Conservation (phyloP, 345 rosid species). For the Odontarrhena argentea region DNA sequence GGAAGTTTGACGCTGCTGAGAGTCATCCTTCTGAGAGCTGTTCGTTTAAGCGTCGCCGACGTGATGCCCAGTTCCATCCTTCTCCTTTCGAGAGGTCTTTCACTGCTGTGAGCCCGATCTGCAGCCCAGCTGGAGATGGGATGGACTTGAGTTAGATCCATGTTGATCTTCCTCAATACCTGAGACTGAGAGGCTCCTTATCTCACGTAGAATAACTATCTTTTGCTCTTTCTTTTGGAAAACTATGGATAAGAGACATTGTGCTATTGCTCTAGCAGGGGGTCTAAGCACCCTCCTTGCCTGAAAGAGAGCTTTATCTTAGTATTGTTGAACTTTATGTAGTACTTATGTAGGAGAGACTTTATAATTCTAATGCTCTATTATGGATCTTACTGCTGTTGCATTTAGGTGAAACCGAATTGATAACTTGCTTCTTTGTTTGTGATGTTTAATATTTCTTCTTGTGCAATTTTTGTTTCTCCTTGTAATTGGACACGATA, state of each 20-base stretch:
- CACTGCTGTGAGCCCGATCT: slow-evolving; percentile 83
- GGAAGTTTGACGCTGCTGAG: slow-evolving; percentile 88
- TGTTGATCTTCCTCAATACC: slow-evolving; percentile 21
- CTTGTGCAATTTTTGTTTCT: slow-evolving; percentile 11
- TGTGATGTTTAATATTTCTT: slow-evolving; percentile 30
- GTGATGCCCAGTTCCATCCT: slow-evolving; percentile 68
- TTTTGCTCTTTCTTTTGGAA: slow-evolving; percentile 44
- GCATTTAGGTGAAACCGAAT: slow-evolving; percentile 35
- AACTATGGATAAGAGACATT: slow-evolving; percentile 51
- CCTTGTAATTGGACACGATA: slow-evolving; percentile 9
- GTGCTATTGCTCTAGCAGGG: slow-evolving; percentile 51
- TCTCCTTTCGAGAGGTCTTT: slow-evolving; percentile 97
- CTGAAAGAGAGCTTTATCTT: slow-evolving; percentile 58
- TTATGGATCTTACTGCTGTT: slow-evolving; percentile 31
- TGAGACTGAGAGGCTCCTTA: slow-evolving; percentile 38
- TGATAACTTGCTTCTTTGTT: slow-evolving; percentile 31
- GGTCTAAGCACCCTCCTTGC: slow-evolving; percentile 50
- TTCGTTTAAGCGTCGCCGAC: slow-evolving; percentile 84
- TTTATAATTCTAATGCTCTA: slow-evolving; percentile 35
- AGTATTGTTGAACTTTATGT: slow-evolving; percentile 46
- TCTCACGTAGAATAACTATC: slow-evolving; percentile 41
- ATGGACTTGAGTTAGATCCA: slow-evolving; percentile 90
- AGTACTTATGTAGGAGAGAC: slow-evolving; percentile 44
- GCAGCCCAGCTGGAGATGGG: slow-evolving; percentile 93
- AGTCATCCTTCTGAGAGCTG: slow-evolving; percentile 70